Conservation (phyloP, 2,329 filamentous ascomycete species). For the Diplodia mutila region DNA sequence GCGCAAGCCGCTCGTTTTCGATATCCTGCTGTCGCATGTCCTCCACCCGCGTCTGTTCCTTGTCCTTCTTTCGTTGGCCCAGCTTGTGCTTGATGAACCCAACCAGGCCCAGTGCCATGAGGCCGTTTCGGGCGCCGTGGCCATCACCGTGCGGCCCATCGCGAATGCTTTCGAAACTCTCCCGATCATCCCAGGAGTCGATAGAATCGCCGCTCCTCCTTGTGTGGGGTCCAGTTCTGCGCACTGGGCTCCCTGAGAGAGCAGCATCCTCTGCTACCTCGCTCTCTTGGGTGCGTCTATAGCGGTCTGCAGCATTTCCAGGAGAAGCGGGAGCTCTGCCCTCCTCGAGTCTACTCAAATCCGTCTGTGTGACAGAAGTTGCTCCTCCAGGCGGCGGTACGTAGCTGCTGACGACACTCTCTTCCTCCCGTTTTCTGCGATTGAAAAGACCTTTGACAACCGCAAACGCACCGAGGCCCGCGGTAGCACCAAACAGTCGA, state of each 20-base stretch:
- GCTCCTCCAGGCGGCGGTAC: slow-evolving; percentile 53
- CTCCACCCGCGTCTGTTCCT: slow-evolving; percentile 64
- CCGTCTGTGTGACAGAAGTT: slow-evolving; percentile 51
- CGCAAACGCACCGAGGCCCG: slow-evolving; percentile 47
- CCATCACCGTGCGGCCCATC: slow-evolving; percentile 35
- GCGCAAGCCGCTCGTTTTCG: slow-evolving; percentile 57
- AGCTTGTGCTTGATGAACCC: slow-evolving; percentile 50
- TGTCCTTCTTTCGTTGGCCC: slow-evolving; percentile 59
- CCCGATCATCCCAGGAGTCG: slow-evolving; percentile 32
- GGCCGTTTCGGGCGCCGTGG: slow-evolving; percentile 51
- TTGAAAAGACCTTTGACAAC: slow-evolving; percentile 61
- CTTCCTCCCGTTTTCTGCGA: slow-evolving; percentile 56
- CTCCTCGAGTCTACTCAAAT: slow-evolving; percentile 56
- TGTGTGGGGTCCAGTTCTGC: slow-evolving; percentile 26
- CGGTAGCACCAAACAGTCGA: slow-evolving; percentile 50
- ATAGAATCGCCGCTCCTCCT: slow-evolving; percentile 26
- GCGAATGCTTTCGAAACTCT: slow-evolving; percentile 34
- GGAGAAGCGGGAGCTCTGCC: slow-evolving; percentile 57
- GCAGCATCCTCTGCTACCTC: slow-evolving; percentile 44
- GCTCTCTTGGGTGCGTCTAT: slow-evolving; percentile 44
- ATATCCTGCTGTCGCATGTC: slow-evolving; percentile 55
- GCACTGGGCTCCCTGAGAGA: slow-evolving; percentile 53
- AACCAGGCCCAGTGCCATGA: slow-evolving; percentile 49
- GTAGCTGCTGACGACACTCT: slow-evolving; percentile 58
- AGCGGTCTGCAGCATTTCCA: slow-evolving; percentile 36